These are phyloP conservation scores for Naganishia cerealis DNA, from an alignment of 1,284 basidiomycete species.

Conservation along the genomic window DNA sequence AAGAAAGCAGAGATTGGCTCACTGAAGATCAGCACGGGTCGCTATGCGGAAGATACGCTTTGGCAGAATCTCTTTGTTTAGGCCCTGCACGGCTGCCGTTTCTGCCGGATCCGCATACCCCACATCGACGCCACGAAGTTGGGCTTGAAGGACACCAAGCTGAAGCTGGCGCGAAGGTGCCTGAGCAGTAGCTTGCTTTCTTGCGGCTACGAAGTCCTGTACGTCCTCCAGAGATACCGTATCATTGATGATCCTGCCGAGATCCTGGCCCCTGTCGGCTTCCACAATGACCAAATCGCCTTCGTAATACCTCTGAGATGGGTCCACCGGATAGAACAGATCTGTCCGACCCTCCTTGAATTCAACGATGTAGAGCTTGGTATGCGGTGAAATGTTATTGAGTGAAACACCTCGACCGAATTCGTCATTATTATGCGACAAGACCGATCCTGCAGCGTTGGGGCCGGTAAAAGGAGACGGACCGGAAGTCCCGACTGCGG, in stretches of 20 bases:
- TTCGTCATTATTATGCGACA: constrained; percentile 56
- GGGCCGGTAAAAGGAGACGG: background rate
- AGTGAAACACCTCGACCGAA: constrained; percentile 88
- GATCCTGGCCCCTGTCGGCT: constrained; percentile 89
- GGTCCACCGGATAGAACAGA: constrained; percentile 81
- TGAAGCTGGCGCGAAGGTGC: constrained; percentile 55
- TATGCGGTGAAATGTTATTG: constrained; percentile 72
- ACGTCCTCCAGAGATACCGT: constrained; percentile 87
- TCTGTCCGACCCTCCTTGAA: constrained; percentile 97
- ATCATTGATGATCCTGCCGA: constrained; percentile 86
- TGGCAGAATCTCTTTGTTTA: constrained; percentile 84
- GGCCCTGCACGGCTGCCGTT: constrained; percentile 39
- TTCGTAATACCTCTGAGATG: constrained; percentile 59
- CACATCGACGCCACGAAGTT: constrained; percentile 26
- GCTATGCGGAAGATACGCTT: constrained; percentile 97
- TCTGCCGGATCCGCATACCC: constrained; percentile 43
- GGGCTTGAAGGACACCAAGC: constrained; percentile 8
- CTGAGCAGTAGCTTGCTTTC: constrained; percentile 30
- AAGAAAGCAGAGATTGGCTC: constrained; percentile 46
- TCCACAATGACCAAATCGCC: constrained; percentile 93
- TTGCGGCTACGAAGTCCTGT: constrained; percentile 28
- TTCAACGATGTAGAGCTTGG: constrained; percentile 92
- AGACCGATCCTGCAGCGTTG: constrained; percentile 1
- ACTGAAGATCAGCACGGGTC: constrained; percentile 79
- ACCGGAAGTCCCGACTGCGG: background rate